These are phyloP conservation scores for Trichosporon sp. DNA, from an alignment of 1,284 basidiomycete species.

Conservation along the genomic window DNA sequence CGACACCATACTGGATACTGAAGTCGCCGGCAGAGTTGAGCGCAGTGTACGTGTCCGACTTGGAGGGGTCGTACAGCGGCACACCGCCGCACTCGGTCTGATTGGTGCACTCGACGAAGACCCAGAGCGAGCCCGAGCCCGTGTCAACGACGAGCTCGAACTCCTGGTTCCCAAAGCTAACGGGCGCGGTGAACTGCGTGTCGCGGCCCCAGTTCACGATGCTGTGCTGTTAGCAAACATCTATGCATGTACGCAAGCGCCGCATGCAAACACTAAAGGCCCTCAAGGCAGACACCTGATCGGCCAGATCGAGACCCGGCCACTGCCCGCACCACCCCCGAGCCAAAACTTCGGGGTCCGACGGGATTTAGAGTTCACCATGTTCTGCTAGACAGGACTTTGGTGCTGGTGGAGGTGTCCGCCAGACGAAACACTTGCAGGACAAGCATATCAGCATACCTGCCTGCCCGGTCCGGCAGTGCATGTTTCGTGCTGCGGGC, in stretches of 20 bases:
- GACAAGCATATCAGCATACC: not conserved
- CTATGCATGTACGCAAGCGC: not conserved
- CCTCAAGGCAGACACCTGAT: not conserved
- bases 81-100: slow-evolving; percentile 30
- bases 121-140: slow-evolving; percentile 63
- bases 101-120: slow-evolving; percentile 40
- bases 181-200: slow-evolving; percentile 12
- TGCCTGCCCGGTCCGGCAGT: not conserved
- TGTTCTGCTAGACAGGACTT: not conserved
- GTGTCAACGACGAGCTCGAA: slow-evolving; percentile 65
- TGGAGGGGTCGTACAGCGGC: slow-evolving; percentile 28
- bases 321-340: not conserved
- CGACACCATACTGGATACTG: slow-evolving; percentile 10
- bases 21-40: slow-evolving; percentile 36
- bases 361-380: not conserved
- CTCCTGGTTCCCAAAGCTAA: slow-evolving; percentile 48
- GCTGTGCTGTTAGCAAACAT: not conserved
- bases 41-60: slow-evolving; percentile 41
- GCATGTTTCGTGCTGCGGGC: not conserved
- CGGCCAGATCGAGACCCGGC: slow-evolving; percentile 5
- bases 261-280: not conserved
- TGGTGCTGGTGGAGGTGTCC: not conserved
- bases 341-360: slow-evolving; percentile 5
- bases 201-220: slow-evolving; percentile 13
- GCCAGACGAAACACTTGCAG: not conserved